Evolutionary conservation across 2,329 filamentous ascomycete genomes (phyloP), one percentile per base, ranked within the genome.

Genomic region (Calonectria henricotiae): DNA sequence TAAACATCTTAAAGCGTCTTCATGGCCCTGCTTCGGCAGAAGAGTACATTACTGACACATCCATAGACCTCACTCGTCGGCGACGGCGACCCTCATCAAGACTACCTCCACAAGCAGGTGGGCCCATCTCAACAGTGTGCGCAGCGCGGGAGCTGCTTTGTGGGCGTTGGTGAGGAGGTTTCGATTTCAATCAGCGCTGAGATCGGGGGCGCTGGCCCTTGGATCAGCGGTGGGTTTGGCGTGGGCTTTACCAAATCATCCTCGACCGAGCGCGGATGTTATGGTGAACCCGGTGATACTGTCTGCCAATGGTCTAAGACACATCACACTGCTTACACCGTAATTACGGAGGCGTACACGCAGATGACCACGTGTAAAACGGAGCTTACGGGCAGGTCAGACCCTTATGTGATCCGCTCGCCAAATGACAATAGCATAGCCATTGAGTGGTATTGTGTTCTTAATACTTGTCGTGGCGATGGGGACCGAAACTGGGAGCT

Each of bases 401-500:
- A 51, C 25, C 46, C 46, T 6, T 51, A 51, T 30, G 46, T 51
- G 12, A 51, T 51, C 27, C 46, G 46, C 13, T 51, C 46, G 13
- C 46, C 46, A 51, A 51, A 51, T 25, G 46, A 51, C 15, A 17
- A 32, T 15, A 51, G 46, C 46, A 32, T 17, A 25, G 46, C 46
- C 6, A n/a, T 51, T 30, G 46, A 51, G 25, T 51, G 46, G 46
- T 51, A 51, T 9, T 51, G 47, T 32, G 47, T 51, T 27, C 47
- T 51, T 11, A 51, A 51, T 13, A 51, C 47, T 12, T 51, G 47
- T 15, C 47, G 15, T 20, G 27, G 27, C 4, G 47, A 51, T 15
- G 47, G 47, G n/a, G 47, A 51, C 17, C 13, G 27, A n/a, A n/a
- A 51, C 30, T 51, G 47, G 47, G 47, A 51, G 47, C 47, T 51